Evolutionary conservation across 2,329 filamentous ascomycete genomes (phyloP).

Genomic region (Cryphonectria naterciae): DNA sequence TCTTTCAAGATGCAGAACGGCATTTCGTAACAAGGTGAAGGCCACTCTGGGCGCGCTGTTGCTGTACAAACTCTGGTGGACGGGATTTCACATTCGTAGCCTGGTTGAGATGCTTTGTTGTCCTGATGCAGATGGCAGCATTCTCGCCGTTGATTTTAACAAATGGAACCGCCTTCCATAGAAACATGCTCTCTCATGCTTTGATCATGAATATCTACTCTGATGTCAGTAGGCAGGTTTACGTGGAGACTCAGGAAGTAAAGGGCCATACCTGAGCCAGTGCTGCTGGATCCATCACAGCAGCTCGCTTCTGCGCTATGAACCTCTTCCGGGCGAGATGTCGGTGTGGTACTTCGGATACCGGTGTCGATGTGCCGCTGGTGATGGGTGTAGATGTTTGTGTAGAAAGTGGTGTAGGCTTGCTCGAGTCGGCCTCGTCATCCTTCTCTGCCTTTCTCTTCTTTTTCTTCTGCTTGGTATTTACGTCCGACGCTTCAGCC

Average conservation of each 20-base stretch:
- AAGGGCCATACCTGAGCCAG: conserved; percentile 75
- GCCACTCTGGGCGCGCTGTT: background rate
- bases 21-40: background rate
- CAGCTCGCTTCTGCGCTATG: conserved; percentile 86
- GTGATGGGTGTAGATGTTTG: conserved; percentile 48
- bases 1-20: background rate
- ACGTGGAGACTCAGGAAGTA: background rate
- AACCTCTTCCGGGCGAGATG: conserved; percentile 79
- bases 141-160: background rate
- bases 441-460: conserved; percentile 32
- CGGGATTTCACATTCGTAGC: background rate
- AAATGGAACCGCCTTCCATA: conserved; percentile 9
- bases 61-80: background rate
- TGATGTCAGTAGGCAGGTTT: conserved; percentile 30
- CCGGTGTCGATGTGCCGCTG: conserved; percentile 39
- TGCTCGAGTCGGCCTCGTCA: conserved; percentile 42
- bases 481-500: conserved; percentile 16
- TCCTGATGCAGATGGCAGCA: background rate
- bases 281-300: conserved; percentile 78
- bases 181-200: conserved; percentile 30
- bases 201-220: conserved; percentile 73
- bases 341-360: conserved; percentile 54
- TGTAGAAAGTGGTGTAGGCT: conserved; percentile 47
- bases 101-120: background rate
- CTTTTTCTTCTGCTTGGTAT: conserved; percentile 31